A percentile compares a stretch with the other conserved stretches of the same genome.
phyloP scores from a whole-genome alignment of 2,329 filamentous ascomycete genomes.

The Neophaeococcomyces aloes region DNA sequence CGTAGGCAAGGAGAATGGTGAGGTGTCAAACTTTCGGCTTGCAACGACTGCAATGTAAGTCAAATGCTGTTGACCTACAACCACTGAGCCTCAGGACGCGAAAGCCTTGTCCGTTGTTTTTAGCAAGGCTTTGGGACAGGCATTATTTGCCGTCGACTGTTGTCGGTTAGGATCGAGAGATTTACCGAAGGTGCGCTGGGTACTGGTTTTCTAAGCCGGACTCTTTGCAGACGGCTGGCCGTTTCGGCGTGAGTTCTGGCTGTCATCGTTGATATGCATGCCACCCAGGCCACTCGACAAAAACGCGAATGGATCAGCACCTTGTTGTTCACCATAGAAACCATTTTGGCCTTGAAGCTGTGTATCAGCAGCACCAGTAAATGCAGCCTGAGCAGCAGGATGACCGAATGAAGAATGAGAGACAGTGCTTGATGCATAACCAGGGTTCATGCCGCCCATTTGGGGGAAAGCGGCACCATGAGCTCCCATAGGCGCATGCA shows the following conservation, averaged over 20 bases:
- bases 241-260: conserved; percentile 30
- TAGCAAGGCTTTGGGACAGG: too few relatives aligned
- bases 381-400: conserved; percentile 85
- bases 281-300: conserved; percentile 50
- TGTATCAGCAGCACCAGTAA: conserved; percentile 77
- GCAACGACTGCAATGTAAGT: too few relatives aligned
- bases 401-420: conserved; percentile 86
- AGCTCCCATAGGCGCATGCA: conserved; percentile 73
- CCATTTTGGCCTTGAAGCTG: conserved; percentile 62
- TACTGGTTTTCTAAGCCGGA: conserved; percentile 21
- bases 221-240: conserved; percentile 36
- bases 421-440: conserved; percentile 64
- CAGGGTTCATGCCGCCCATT: conserved; percentile 57
- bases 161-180: conserved; percentile 4
- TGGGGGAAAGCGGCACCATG: conserved; percentile 64
- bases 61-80: too few relatives aligned
- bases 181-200: conserved; percentile 3
- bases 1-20: too few relatives aligned
- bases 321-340: conserved; percentile 49
- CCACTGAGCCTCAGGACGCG: too few relatives aligned
- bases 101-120: too few relatives aligned
- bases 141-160: background rate
- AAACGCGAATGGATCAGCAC: conserved; percentile 54
- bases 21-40: too few relatives aligned
- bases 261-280: conserved; percentile 43